Conservation (phyloP, 768 basidiomycete genomes). For the Kwoniella europaea region DNA sequence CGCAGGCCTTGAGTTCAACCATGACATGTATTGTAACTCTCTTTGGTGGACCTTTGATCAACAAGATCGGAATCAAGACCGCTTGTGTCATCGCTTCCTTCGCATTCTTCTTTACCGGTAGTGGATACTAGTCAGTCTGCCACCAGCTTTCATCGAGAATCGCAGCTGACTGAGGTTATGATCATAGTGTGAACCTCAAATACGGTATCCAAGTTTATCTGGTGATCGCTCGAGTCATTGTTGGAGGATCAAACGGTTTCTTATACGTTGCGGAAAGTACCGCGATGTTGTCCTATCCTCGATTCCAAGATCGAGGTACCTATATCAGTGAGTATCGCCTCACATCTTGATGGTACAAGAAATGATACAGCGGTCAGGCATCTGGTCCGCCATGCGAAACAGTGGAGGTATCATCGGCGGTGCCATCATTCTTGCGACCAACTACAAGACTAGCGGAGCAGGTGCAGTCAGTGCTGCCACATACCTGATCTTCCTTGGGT, state of each 20-base stretch:
- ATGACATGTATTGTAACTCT: conserved; percentile 26
- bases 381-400: conserved; percentile 37
- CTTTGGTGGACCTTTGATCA: conserved; percentile 41
- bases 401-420: conserved; percentile 29
- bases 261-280: conserved; percentile 37
- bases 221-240: background rate
- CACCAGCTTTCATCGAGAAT: background rate
- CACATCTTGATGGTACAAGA: background rate
- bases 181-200: conserved; percentile 3
- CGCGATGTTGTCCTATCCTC: conserved; percentile 37
- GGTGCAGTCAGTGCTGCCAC: conserved; percentile 34
- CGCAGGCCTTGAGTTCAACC: conserved; percentile 23
- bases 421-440: conserved; percentile 28
- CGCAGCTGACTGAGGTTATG: background rate
- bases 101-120: conserved; percentile 24
- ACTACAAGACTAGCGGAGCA: conserved; percentile 9
- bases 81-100: conserved; percentile 30
- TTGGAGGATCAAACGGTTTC: conserved; percentile 18
- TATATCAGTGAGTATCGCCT: conserved; percentile 18
- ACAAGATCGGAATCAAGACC: conserved; percentile 40
- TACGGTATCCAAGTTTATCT: conserved; percentile 3
- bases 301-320: conserved; percentile 14
- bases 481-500: conserved; percentile 36
- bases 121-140: conserved; percentile 24
- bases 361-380: background rate